These are phyloP conservation scores for Aspergillus sp. DNA, from an alignment of 2,329 filamentous ascomycete genomes.

Conservation along the genomic window DNA sequence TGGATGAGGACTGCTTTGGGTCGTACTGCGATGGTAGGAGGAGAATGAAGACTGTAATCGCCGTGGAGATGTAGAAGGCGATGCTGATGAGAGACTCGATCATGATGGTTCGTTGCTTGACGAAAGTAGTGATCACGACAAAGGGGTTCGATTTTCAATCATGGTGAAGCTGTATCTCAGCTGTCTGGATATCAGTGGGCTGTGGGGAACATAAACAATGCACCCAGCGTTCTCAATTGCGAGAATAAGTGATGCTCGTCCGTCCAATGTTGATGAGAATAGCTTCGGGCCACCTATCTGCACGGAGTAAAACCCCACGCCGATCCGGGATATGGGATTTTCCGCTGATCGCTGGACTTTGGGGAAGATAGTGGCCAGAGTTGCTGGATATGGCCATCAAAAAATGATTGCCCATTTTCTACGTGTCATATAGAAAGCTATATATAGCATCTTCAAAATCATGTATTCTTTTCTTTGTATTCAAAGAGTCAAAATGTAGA, in stretches of 20 bases:
- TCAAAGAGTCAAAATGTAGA: no score
- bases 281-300: no score
- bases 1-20: constrained; percentile 24
- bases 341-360: no score
- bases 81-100: constrained; percentile 31
- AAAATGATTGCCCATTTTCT: no score
- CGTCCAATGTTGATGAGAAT: neutral
- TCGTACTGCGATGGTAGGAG: constrained; percentile 51
- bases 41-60: constrained; percentile 48
- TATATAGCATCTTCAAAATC: no score
- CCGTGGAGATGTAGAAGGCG: constrained; percentile 42
- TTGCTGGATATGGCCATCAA: no score
- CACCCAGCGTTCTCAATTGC: neutral
- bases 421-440: no score
- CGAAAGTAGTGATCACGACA: no score
- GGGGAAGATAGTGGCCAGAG: no score
- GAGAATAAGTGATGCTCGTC: neutral
- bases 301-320: no score
- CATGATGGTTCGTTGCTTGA: constrained; percentile 16
- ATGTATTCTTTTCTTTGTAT: no score
- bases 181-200: neutral
- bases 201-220: neutral
- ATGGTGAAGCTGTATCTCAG: neutral
- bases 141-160: neutral
- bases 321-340: no score